Evolutionary conservation across 192 early-diverging fungal species (phyloP).

Genomic region (Gamsiella multidivaricata): DNA sequence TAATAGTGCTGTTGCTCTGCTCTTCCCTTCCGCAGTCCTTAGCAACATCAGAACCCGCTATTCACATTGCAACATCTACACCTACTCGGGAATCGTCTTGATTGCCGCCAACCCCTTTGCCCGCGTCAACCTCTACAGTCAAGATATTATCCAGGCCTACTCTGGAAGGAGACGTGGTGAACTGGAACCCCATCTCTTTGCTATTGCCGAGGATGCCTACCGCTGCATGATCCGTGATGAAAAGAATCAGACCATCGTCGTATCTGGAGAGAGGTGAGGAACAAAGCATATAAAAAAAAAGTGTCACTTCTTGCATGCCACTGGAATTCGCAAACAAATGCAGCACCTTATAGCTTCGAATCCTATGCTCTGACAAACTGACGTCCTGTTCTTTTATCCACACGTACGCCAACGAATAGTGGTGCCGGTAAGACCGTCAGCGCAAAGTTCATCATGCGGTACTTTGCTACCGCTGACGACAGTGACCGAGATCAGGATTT

Average conservation of each 20-base stretch:
- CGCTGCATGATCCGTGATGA: conserved; percentile 93
- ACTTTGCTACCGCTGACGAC: conserved; percentile 89
- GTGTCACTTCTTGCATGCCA: too few species aligned
- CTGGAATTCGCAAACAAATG: too few species aligned
- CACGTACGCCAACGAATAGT: too few species aligned
- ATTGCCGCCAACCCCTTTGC: conserved; percentile 98
- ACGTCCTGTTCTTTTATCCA: too few species aligned
- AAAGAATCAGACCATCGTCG: conserved; percentile 97
- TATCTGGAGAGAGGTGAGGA: conserved; percentile 89
- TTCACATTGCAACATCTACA: conserved; percentile 94
- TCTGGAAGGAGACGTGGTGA: conserved; percentile 93
- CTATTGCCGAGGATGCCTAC: conserved; percentile 98
- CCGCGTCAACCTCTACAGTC: conserved; percentile 88
- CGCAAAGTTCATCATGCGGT: conserved; percentile 98
- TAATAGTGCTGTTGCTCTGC: too few species aligned
- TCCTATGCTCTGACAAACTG: too few species aligned
- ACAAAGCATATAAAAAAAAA: background rate
- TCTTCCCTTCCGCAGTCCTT: conserved; percentile 68
- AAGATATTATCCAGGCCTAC: conserved; percentile 92
- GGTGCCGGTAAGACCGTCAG: conserved; percentile 98
- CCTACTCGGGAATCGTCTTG: conserved; percentile 98
- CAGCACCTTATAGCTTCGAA: too few species aligned
- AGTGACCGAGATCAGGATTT: conserved; percentile 59
- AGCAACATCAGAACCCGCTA: conserved; percentile 94
- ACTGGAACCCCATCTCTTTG: conserved; percentile 98